Evolutionary conservation across 192 early-diverging fungal genomes (phyloP), one percentile per base, ranked within the genome.

Genomic region (Cetraspora pellucida): DNA sequence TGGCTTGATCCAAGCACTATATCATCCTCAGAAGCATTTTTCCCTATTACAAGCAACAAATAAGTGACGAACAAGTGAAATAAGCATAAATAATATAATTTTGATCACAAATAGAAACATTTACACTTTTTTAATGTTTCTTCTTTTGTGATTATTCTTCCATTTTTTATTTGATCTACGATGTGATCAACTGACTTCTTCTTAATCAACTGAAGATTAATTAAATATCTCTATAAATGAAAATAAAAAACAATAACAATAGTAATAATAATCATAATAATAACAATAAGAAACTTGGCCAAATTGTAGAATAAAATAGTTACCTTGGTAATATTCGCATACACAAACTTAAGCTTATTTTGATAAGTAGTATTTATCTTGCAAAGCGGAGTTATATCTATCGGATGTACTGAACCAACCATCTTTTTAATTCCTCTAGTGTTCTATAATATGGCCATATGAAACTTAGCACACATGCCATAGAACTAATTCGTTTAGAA

Each of bases 1-100:
- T 88, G 84, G 49, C 89, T 91, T 1, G 87, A 87, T 1, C 85
- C 86, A 14, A 87, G 82, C 37, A 90, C 84, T 59, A 94, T 78
- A 59, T 94, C 93, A 47, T 93, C 91, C 54, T 87, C 88, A 30
- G 83, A 82, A 19, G 14, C 76, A 78, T 75, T 77, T 78, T 31
- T 81, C 87, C 78, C 43, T 28, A 23, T 4, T 58, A 72, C 25
- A 61, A 45, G 16, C 55, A 61, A 5, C 69, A 52, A 68, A n/a
- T 66, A 37, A 45, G 27, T 2, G 11, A 72, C 10, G 2, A 49
- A 49, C 16, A 49, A 13, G 10, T 49, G 16, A 49, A n/a, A n/a
- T n/a, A 49, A 10, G 46, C 16, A 49, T 49, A 9, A 49, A 1
- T 0, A 49, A 49, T 2, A 49, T 49, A 13, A 19, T 54, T 54